Evolutionary conservation across 768 basidiomycete genomes (phyloP).

Genomic region (Phlegmacium glaucopus): DNA sequence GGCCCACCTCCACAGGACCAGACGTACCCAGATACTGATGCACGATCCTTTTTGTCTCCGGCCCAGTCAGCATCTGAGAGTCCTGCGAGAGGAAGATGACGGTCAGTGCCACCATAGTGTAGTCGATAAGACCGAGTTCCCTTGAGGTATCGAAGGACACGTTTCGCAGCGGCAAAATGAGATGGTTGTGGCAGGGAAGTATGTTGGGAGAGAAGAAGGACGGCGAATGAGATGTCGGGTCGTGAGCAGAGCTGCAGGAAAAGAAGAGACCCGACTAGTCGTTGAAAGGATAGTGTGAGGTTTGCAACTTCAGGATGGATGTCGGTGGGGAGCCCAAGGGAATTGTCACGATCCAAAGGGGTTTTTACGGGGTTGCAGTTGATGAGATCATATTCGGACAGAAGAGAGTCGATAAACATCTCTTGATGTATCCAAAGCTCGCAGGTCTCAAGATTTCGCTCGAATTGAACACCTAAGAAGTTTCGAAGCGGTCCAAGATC

Average conservation of each 20-base stretch:
- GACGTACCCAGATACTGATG: conserved; percentile 29
- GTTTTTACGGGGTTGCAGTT: conserved; percentile 8
- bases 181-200: neutral
- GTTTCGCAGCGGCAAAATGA: conserved; percentile 11
- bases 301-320: too few relatives aligned
- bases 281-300: conserved; percentile 1
- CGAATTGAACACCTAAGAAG: conserved; percentile 20
- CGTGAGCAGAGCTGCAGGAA: conserved; percentile 42
- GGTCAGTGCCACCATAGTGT: conserved; percentile 5
- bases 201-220: conserved; percentile 5
- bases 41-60: conserved; percentile 10
- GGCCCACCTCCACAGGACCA: conserved; percentile 6
- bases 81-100: conserved; percentile 5
- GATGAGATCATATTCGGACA: conserved; percentile 2
- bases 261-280: conserved; percentile 9
- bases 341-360: too few relatives aligned
- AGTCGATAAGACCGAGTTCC: conserved; percentile 9
- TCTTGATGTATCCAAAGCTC: too few relatives aligned
- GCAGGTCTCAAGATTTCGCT: neutral
- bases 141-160: conserved; percentile 12
- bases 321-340: too few relatives aligned
- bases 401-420: conserved; percentile 2
- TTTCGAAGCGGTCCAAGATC: conserved; percentile 22
- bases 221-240: conserved; percentile 11
- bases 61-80: conserved; percentile 24